Conservation (phyloP, 306 rosid genomes). For the Gynostemma pentaphyllum region DNA sequence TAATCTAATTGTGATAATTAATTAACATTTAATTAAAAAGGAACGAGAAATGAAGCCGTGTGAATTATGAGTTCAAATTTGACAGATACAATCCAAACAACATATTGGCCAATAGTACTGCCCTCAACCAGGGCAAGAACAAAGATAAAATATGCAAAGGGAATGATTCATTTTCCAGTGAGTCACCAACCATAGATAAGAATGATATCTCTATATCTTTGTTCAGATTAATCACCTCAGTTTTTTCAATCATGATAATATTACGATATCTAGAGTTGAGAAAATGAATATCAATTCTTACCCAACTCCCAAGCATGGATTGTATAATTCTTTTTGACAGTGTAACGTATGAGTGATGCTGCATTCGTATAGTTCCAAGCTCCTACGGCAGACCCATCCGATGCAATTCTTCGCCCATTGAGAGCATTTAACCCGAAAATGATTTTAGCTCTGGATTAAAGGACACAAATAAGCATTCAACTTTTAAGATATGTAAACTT, state of each 20-base stretch:
- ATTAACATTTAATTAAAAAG: too few species aligned
- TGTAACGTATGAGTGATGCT: constrained; percentile 65
- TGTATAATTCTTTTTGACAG: constrained; percentile 46
- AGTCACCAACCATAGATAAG: background rate
- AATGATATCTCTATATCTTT: background rate
- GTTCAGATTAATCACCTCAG: background rate
- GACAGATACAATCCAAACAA: too few species aligned
- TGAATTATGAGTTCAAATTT: too few species aligned
- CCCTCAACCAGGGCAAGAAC: too few species aligned
- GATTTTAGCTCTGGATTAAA: constrained; percentile 60
- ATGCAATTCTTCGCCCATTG: constrained; percentile 30
- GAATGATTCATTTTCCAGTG: too few species aligned
- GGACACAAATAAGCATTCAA: background rate
- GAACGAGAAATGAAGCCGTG: too few species aligned
- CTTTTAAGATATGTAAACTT: constrained; percentile 1
- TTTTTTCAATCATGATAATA: background rate
- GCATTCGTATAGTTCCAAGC: constrained; percentile 68
- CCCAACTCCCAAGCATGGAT: constrained; percentile 97
- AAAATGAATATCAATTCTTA: constrained; percentile 17
- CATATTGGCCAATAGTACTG: too few species aligned
- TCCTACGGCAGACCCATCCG: constrained; percentile 37
- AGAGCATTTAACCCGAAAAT: constrained; percentile 87
- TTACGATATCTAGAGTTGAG: background rate
- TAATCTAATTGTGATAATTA: too few species aligned
- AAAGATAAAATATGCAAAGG: too few species aligned